phyloP scores from a whole-genome alignment of 2,329 filamentous ascomycete genomes.

The Microsporum canis region DNA sequence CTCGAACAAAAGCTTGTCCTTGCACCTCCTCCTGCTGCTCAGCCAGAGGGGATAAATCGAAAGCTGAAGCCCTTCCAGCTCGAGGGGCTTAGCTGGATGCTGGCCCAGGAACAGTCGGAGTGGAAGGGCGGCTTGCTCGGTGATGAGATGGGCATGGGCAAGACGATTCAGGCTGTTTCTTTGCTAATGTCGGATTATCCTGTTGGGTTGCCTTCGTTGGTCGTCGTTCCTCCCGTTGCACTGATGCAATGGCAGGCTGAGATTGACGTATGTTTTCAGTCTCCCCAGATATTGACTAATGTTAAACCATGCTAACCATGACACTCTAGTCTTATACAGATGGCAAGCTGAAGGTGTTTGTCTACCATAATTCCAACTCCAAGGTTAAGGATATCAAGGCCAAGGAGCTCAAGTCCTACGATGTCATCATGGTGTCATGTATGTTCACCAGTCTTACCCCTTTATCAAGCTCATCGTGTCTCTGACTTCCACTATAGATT shows the following conservation, averaged over 20 bases:
- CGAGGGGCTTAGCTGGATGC: constrained; percentile 91
- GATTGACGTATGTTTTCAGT: constrained; percentile 46
- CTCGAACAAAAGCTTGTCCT: constrained; percentile 59
- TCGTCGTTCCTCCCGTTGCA: constrained; percentile 84
- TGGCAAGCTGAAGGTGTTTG: constrained; percentile 76
- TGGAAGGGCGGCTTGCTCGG: constrained; percentile 87
- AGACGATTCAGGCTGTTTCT: constrained; percentile 96
- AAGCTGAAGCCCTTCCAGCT: constrained; percentile 88
- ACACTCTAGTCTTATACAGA: constrained; percentile 54
- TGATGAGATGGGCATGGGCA: constrained; percentile 98
- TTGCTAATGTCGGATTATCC: constrained; percentile 97
- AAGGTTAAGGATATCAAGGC: constrained; percentile 67
- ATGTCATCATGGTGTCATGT: constrained; percentile 97
- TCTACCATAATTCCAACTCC: constrained; percentile 77
- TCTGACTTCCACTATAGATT: constrained; percentile 25
- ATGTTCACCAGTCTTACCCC: constrained; percentile 36
- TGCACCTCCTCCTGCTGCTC: constrained; percentile 51
- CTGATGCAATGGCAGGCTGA: constrained; percentile 90
- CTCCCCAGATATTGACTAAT: background rate
- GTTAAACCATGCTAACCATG: constrained; percentile 9
- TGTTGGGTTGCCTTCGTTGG: constrained; percentile 67
- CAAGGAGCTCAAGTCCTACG: constrained; percentile 65
- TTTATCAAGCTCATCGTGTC: background rate
- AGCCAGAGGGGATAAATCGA: constrained; percentile 67
- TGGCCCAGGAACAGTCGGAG: constrained; percentile 67